Percentiles rank a stretch among this genome's conserved stretches.
Conservation (phyloP, 768 basidiomycete genomes). For the Mycena maculata region DNA sequence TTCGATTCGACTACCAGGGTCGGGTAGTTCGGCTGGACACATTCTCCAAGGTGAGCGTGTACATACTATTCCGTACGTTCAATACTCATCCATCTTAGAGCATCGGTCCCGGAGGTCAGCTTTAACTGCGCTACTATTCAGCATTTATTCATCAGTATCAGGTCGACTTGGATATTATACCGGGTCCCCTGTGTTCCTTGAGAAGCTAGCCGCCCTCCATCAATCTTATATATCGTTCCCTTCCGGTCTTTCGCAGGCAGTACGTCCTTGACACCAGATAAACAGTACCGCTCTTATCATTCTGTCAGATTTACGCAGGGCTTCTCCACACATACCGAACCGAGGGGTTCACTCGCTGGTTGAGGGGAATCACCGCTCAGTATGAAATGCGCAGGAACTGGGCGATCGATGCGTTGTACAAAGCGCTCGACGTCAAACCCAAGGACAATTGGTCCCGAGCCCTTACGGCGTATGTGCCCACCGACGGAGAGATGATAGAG, state of each 20-base stretch:
- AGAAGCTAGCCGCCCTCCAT: conserved; percentile 54
- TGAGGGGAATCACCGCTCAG: conserved; percentile 32
- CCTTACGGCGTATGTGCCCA: conserved; percentile 23
- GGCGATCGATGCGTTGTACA: conserved; percentile 28
- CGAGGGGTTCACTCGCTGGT: conserved; percentile 33
- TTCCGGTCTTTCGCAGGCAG: conserved; percentile 68
- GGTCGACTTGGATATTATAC: conserved; percentile 71
- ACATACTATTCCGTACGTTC: too few relatives aligned
- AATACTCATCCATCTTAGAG: background rate
- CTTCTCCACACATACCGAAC: conserved; percentile 22
- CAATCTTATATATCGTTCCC: conserved; percentile 61
- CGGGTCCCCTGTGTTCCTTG: conserved; percentile 65
- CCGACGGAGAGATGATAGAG: conserved; percentile 29
- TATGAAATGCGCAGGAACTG: conserved; percentile 35
- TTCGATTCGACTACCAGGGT: conserved; percentile 66
- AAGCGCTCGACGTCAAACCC: conserved; percentile 23
- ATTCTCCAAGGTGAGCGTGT: conserved; percentile 59
- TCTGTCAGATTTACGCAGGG: conserved; percentile 25
- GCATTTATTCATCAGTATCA: background rate
- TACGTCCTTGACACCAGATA: conserved; percentile 43
- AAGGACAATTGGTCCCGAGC: conserved; percentile 20
- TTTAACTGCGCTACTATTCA: background rate
- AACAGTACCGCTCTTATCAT: background rate
- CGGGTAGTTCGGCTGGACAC: conserved; percentile 76
- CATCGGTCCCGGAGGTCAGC: conserved; percentile 32